Percentiles rank a stretch among this genome's conserved stretches.
Conservation (phyloP, 140 eudicot species). For the Flaveria floridana region DNA sequence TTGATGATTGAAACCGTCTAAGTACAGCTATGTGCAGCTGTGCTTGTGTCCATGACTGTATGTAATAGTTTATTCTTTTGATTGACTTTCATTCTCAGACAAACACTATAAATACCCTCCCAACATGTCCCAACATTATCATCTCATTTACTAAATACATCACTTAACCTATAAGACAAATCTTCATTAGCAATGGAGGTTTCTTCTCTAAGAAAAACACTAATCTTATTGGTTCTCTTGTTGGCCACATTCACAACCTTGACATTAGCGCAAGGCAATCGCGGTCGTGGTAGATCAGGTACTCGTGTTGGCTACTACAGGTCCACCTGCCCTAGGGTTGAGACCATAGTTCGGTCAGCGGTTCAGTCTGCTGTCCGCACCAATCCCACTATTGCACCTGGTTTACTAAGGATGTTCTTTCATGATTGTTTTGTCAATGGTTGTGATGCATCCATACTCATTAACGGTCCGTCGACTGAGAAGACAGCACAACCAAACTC, state of each 20-base stretch:
- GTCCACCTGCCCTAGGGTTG: conserved; percentile 50
- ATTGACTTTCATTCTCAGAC: neutral
- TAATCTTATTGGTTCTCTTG: conserved; percentile 26
- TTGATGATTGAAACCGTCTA: too few species aligned
- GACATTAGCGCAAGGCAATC: conserved; percentile 44
- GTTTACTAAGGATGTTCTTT: conserved; percentile 62
- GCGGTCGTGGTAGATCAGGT: conserved; percentile 34
- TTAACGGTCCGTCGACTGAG: conserved; percentile 52
- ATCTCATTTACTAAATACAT: conserved; percentile 4
- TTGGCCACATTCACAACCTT: conserved; percentile 23
- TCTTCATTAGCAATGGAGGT: conserved; percentile 23
- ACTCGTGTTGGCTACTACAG: conserved; percentile 57
- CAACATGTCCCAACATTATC: neutral
- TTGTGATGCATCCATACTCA: conserved; percentile 66
- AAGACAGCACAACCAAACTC: conserved; percentile 47
- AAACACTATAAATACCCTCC: conserved; percentile 14
- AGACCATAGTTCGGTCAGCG: conserved; percentile 52
- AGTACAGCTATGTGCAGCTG: too few species aligned
- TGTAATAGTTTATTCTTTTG: too few species aligned
- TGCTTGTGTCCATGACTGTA: too few species aligned
- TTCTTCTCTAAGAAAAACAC: conserved; percentile 18
- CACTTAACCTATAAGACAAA: neutral
- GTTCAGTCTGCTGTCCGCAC: conserved; percentile 33
- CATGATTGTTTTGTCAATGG: conserved; percentile 79
- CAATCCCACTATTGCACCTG: conserved; percentile 55